These are phyloP conservation scores for Botrytis tulipae DNA, from an alignment of 2,329 filamentous ascomycete genomes.

Conservation along the genomic window DNA sequence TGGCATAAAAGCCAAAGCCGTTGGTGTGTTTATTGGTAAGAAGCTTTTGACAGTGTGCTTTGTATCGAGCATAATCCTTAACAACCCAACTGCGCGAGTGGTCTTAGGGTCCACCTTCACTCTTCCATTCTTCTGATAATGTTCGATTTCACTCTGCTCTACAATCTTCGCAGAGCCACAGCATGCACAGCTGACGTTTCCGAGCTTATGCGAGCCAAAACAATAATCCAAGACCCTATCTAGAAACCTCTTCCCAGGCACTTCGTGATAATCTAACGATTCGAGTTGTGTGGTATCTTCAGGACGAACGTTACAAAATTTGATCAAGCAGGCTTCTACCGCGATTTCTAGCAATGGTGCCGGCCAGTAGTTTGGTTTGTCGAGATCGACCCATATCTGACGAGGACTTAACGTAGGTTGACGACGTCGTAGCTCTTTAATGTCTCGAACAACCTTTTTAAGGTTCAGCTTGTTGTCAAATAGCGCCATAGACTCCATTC, in stretches of 20 bases:
- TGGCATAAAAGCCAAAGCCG: not conserved
- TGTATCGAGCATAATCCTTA: not conserved
- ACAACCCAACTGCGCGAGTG: not conserved
- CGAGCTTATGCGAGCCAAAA: not conserved
- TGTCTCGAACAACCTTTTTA: not conserved
- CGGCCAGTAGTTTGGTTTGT: not conserved
- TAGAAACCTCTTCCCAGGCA: not conserved
- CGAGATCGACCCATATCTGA: not conserved
- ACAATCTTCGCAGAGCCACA: not conserved
- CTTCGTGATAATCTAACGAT: not conserved
- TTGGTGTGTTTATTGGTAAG: not conserved
- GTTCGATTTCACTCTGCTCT: not conserved
- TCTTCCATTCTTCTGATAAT: not conserved
- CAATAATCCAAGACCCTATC: not conserved
- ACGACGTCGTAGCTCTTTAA: not conserved
- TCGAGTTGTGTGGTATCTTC: not conserved
- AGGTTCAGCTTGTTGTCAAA: not conserved
- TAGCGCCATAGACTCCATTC: not conserved
- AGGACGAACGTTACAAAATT: not conserved
- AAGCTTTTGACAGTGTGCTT: not conserved
- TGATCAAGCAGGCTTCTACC: not conserved
- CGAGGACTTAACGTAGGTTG: not conserved
- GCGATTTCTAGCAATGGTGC: not conserved
- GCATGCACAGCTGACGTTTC: not conserved
- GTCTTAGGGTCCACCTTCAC: not conserved